Evolutionary conservation across 2,329 filamentous ascomycete genomes (phyloP).

Genomic region (Venturia asperata): DNA sequence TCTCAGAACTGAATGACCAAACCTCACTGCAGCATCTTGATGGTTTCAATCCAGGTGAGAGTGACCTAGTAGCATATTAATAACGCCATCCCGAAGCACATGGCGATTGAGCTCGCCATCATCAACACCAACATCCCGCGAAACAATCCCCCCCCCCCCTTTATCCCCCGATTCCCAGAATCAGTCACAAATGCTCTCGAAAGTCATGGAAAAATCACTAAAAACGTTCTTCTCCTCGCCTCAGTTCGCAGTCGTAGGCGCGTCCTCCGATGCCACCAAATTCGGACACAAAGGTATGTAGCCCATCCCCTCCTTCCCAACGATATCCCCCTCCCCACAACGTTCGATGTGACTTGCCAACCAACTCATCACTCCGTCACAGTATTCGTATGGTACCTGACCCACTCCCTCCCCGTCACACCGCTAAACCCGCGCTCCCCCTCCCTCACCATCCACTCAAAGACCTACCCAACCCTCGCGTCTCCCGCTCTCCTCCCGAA

Average conservation of each 20-base stretch:
- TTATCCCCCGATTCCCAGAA: neutral
- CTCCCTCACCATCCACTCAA: constrained; percentile 54
- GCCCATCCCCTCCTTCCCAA: neutral
- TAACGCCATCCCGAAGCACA: neutral
- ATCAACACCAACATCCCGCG: too few relatives aligned
- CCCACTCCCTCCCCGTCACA: constrained; percentile 66
- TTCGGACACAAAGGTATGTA: constrained; percentile 76
- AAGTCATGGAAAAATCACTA: constrained; percentile 59
- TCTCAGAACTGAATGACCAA: too few relatives aligned
- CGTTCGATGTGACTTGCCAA: constrained; percentile 1
- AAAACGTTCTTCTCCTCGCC: constrained; percentile 73
- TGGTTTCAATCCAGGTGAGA: too few relatives aligned
- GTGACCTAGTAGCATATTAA: too few relatives aligned
- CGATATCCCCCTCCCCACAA: neutral
- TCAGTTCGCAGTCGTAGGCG: constrained; percentile 81
- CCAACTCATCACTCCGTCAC: constrained; percentile 17
- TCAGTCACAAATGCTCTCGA: neutral
- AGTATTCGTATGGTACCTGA: constrained; percentile 89
- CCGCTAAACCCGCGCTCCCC: constrained; percentile 72
- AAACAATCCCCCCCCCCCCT: neutral
- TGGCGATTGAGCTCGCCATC: neutral
- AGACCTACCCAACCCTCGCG: constrained; percentile 56
- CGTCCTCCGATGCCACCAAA: constrained; percentile 75
- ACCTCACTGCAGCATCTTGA: too few relatives aligned
- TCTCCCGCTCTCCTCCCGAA: constrained; percentile 58